These are phyloP conservation scores for Penicillium malachiteum DNA, from an alignment of 495 filamentous ascomycete species.

Conservation along the genomic window DNA sequence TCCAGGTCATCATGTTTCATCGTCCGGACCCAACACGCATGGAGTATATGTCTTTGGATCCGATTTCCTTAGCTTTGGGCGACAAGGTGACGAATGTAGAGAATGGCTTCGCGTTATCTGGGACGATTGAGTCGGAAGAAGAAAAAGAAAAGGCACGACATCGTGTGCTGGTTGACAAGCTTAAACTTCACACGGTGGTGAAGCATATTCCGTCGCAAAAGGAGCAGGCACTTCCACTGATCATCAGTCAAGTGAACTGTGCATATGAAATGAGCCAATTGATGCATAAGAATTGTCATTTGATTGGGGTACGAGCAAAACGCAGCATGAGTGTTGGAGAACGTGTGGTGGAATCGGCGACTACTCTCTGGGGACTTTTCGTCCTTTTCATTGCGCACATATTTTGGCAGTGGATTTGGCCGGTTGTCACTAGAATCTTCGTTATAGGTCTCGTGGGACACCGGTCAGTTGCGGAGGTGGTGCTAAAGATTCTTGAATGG, in stretches of 20 bases:
- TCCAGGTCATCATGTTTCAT: conserved; percentile 88
- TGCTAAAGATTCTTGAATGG: conserved; percentile 85
- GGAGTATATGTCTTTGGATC: conserved; percentile 93
- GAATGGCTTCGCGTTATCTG: conserved; percentile 24
- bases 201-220: conserved; percentile 75
- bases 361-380: conserved; percentile 74
- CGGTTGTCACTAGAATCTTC: conserved; percentile 70
- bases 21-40: conserved; percentile 82
- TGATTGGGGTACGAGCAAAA: conserved; percentile 76
- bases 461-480: conserved; percentile 74
- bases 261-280: conserved; percentile 82
- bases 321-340: conserved; percentile 90
- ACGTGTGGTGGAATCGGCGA: conserved; percentile 90
- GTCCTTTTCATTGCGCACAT: conserved; percentile 68
- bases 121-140: conserved; percentile 43
- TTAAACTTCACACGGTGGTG: conserved; percentile 82
- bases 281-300: conserved; percentile 80
- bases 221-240: conserved; percentile 73
- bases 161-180: conserved; percentile 74
- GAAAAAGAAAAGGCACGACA: conserved; percentile 65
- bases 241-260: conserved; percentile 96
- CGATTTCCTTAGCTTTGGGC: conserved; percentile 82
- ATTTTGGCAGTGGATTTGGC: conserved; percentile 74
- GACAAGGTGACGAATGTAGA: conserved; percentile 58
- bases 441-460: conserved; percentile 77